Conservation (phyloP, 306 rosid genomes). For the Morella rubra region DNA sequence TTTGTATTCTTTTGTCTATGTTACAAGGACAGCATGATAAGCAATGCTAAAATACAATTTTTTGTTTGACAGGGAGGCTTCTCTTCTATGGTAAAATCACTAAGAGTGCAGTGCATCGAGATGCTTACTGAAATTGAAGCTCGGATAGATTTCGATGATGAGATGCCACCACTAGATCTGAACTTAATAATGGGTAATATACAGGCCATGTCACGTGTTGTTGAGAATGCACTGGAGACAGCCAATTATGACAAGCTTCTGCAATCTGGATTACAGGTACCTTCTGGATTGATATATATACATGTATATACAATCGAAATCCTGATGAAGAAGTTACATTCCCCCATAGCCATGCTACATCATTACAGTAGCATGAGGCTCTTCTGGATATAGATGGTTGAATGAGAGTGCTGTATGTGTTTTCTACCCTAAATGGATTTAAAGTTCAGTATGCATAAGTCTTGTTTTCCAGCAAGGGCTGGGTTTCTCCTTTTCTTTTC, state of each 20-base stretch:
- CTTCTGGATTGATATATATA: neutral
- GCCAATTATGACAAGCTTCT: slow-evolving; percentile 95
- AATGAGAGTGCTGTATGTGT: neutral
- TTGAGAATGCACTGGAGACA: slow-evolving; percentile 76
- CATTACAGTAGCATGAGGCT: neutral
- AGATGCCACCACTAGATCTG: slow-evolving; percentile 86
- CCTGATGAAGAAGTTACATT: neutral
- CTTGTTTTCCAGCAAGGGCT: neutral
- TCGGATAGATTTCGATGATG: slow-evolving; percentile 90
- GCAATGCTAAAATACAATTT: slow-evolving; percentile 14
- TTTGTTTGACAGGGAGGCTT: slow-evolving; percentile 78
- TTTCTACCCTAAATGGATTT: neutral
- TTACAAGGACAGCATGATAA: slow-evolving; percentile 8
- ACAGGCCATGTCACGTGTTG: slow-evolving; percentile 65
- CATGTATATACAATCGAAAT: neutral
- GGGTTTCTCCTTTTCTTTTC: neutral
- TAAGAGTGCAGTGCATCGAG: slow-evolving; percentile 78
- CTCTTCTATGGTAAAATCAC: slow-evolving; percentile 69
- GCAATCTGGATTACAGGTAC: slow-evolving; percentile 93
- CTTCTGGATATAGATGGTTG: neutral
- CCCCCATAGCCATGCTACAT: neutral
- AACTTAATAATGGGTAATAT: slow-evolving; percentile 53
- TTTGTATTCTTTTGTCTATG: slow-evolving; percentile 7
- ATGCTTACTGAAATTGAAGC: slow-evolving; percentile 97
- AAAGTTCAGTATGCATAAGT: neutral